These are phyloP conservation scores for Taxillus chinensis DNA, from an alignment of 164 flowering plant genomes.

Conservation along the genomic window DNA sequence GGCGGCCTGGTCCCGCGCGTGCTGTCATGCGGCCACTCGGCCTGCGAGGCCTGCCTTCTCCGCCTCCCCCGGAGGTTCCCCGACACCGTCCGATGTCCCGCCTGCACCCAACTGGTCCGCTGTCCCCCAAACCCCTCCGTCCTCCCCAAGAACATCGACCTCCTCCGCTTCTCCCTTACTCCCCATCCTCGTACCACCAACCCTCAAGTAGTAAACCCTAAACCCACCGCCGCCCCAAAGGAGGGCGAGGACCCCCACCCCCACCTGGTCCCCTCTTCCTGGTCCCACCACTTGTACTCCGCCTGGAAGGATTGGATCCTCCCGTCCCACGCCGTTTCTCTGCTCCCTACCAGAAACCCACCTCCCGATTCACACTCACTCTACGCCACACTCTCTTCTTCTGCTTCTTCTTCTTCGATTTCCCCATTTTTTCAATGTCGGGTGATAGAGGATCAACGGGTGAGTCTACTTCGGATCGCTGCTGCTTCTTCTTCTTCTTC, in stretches of 20 bases:
- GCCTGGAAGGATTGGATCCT: conserved; percentile 59
- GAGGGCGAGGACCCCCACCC: background rate
- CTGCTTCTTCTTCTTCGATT: background rate
- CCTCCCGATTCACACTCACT: background rate
- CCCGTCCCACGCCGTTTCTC: conserved; percentile 28
- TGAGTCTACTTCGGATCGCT: conserved; percentile 39
- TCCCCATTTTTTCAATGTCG: background rate
- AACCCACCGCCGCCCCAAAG: conserved; percentile 7
- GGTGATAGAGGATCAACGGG: conserved; percentile 18
- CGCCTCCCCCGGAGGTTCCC: conserved; percentile 49
- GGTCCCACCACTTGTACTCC: conserved; percentile 48
- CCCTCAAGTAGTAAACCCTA: conserved; percentile 1
- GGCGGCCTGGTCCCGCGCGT: conserved; percentile 57
- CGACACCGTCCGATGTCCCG: conserved; percentile 66
- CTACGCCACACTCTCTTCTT: too few species aligned
- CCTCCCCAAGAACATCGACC: conserved; percentile 94
- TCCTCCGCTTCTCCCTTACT: conserved; percentile 40
- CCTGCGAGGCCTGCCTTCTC: conserved; percentile 57
- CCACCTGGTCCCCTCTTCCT: conserved; percentile 22
- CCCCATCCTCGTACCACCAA: conserved; percentile 10
- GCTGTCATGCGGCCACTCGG: conserved; percentile 82
- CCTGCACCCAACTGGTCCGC: conserved; percentile 65
- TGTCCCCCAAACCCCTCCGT: conserved; percentile 39
- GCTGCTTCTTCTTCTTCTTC: too few species aligned
- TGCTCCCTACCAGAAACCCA: conserved; percentile 3